Base-by-base conservation (phyloP, 2,329 filamentous ascomycete species). In the Colletotrichum orbiculare region DNA sequence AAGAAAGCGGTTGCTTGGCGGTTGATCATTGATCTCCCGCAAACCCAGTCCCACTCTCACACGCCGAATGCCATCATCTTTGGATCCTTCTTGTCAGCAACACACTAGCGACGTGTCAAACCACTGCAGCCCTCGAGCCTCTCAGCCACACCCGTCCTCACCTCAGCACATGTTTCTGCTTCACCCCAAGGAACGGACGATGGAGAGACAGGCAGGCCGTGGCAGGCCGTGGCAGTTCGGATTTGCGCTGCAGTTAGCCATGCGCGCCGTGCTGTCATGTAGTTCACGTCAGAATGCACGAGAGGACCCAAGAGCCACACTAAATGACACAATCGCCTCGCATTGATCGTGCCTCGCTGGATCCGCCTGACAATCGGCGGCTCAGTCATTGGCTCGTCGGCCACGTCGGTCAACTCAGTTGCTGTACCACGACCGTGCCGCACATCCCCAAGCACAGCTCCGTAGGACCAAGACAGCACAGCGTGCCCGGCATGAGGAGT, bases 381-480 rank as follows among this genome's bases (percentile, higher is more conserved):
- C 37, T 6, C 46, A 35, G 50, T 42, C 53, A 63, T 63, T 66
- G 63, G 58, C 47, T 57, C 37, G 35, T 66, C 63, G 58, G 63
- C 53, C 58, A 66, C 57, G 45, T 66, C 58, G 63, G 63, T 49
- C 58, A 56, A 5, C 33, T 65, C 62, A 58, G 62, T 57, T 53
- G 34, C 42, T 41, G 58, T 41, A 33, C 58, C 46, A 39, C 63
- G 62, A 39, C 52, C 62, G 52, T 65, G 63, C 53, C 63, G 63
- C 63, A 66, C 58, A 66, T 66, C 63, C 63, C 63, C 63, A 66
- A 66, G 63, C 58, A 47, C 33, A 57, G 55, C 63, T 66, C 63
- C 63, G 63, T 57, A 15, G 62, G 42, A 46, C 45, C 11, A 49
- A 41, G 41, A 47, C n/a, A 55, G 41, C 43, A 39, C 43, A 41